Percentiles rank a stretch among this genome's conserved stretches.
phyloP scores from a whole-genome alignment of 1,139 yeast species.

The Nakaseomyces bracarensis region DNA sequence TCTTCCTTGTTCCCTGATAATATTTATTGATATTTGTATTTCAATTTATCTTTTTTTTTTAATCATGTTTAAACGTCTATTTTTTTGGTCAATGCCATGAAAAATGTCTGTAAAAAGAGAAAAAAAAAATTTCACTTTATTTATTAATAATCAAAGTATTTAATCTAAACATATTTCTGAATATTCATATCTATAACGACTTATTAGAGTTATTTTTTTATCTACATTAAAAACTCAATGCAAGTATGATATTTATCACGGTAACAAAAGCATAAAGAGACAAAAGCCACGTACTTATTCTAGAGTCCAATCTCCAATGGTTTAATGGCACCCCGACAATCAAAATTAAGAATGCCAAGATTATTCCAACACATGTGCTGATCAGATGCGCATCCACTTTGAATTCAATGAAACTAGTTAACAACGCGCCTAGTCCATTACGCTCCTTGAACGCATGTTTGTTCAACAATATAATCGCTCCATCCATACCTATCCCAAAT shows the following conservation, averaged over 20 bases:
- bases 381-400: constrained; percentile 41
- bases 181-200: too few relatives aligned
- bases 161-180: too few relatives aligned
- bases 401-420: constrained; percentile 29
- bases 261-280: constrained; percentile 17
- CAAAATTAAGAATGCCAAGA: constrained; percentile 47
- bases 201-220: neutral
- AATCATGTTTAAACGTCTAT: neutral
- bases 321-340: constrained; percentile 51
- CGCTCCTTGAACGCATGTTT: constrained; percentile 7
- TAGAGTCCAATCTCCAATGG: constrained; percentile 55
- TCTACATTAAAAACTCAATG: constrained; percentile 8
- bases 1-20: too few relatives aligned
- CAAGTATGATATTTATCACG: constrained; percentile 11
- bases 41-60: neutral
- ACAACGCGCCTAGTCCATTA: constrained; percentile 10
- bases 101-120: too few relatives aligned
- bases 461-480: constrained; percentile 41
- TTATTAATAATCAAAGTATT: too few relatives aligned
- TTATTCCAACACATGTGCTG: constrained; percentile 44
- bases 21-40: too few relatives aligned
- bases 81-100: too few relatives aligned
- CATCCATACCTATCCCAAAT: constrained; percentile 60
- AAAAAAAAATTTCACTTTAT: too few relatives aligned
- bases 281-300: constrained; percentile 39